Base-by-base conservation (phyloP, 164 flowering plant genomes). In the Vitis riparia region DNA sequence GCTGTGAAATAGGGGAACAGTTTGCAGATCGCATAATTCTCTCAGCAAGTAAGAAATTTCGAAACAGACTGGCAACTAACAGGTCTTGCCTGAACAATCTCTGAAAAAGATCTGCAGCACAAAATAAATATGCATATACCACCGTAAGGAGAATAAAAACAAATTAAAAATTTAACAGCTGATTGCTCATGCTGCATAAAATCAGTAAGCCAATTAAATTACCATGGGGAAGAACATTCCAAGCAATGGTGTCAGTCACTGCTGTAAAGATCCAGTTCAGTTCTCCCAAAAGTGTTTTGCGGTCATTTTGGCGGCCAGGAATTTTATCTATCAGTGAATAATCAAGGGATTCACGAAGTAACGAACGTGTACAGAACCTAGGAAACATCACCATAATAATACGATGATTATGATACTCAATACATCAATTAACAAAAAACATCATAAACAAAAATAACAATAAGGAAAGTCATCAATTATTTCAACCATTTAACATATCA, bases 151-250 rank as follows among this genome's bases (percentile, higher is more conserved):
- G n/a, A 5, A 57, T 68, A 60, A 51, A 44, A 61, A 62, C 48
- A 5, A 52, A 37, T 23, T 53, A 53, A 53, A 53, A 53, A 53
- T 37, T 37, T 6, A 37, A 37, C 44, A 37, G 44, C 44, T 37
- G 44, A 37, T n/a, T 16, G 58, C 37, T n/a, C 51, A 51, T 15
- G 62, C 55, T 11, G 15, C 15, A 55, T 2, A 53, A 47, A 57
- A 29, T 11, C 61, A 66, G 13, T 9, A 1, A 2, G 56, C 53
- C 3, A 27, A 14, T 53, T 56, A 61, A 12, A 49, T 55, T 88
- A 95, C 99, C 99, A 80, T 89, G 97, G 73, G 99, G 98, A n/a
- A 95, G 92, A 73, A 95, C 99, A 84, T 95, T 95, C 99, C 99
- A 95, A 27, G 99, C 99, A 84, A 95, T 92, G 60, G 99, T 95